Evolutionary conservation across 352 stramenopile genomes (phyloP).

Genomic region (Globisporangium abappressorium): DNA sequence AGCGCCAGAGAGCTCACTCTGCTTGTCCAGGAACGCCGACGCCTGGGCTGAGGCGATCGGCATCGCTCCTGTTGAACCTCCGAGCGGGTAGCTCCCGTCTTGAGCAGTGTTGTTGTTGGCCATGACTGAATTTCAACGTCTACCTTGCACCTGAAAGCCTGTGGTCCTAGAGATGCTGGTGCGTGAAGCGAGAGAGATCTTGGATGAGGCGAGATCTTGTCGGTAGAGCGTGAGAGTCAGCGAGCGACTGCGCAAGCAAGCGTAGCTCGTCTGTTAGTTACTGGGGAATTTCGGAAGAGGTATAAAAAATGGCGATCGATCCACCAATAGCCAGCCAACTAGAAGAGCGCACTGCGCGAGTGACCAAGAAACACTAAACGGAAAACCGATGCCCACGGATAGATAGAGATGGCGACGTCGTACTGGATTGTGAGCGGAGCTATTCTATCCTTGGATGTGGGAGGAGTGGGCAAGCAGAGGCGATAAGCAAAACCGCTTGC

Average conservation of each 20-base stretch:
- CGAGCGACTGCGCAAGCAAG: background rate
- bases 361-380: background rate
- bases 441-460: background rate
- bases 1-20: slow-evolving; percentile 7
- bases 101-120: background rate
- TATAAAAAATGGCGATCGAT: background rate
- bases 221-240: background rate
- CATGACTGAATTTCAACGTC: background rate
- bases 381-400: background rate
- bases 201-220: background rate
- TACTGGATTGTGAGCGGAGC: background rate
- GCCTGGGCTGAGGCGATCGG: background rate
- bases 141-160: background rate
- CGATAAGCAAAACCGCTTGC: slow-evolving; percentile 9
- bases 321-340: background rate
- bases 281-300: background rate
- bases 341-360: background rate
- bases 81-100: slow-evolving; percentile 5
- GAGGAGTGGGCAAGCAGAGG: background rate
- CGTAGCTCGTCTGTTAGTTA: background rate
- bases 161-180: background rate
- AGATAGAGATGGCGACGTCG: background rate
- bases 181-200: background rate
- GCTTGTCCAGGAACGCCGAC: slow-evolving; percentile 13
- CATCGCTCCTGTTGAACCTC: background rate